Base-by-base conservation (phyloP, 306 rosid genomes). In the Luffa acutangula region DNA sequence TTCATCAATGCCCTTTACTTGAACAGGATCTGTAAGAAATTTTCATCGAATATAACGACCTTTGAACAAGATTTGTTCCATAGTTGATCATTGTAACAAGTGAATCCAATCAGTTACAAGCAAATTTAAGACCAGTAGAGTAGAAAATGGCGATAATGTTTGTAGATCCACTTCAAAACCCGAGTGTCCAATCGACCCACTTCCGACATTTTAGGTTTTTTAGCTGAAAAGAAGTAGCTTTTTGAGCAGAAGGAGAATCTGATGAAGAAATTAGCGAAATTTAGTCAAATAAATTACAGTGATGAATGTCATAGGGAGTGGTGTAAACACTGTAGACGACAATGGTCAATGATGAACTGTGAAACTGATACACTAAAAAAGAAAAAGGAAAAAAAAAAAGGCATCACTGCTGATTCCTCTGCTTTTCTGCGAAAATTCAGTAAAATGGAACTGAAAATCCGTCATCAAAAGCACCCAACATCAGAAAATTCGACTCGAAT, bases 381-480 rank as follows among this genome's bases (percentile, higher is more conserved):
- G 6, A 21, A 43, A 20, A n/a, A 21, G 2, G 0, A 6, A 48
- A 6, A 69, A 25, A 12, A 13, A 48, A 7, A 48, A 14, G 6
- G 36, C 9, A 71, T 48, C 59, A 31, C 13, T 3, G 63, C 5
- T 33, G 78, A 52, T 52, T 75, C 78, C 78, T 9, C 64, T 75
- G 64, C 63, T 59, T 77, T 77, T 77, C 11, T 53, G 53, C n/a
- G 53, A 76, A 31, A 76, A 25, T 12, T 39, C 69, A 36, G 69
- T 59, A 60, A 42, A 77, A 77, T 51, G 78, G 78, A 57, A 10
- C 75, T 67, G n/a, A 18, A 34, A 58, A 11, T 33, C 83, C 63
- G 65, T 59, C 17, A 25, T 31, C 7, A 57, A 59, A 25, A 56
- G 34, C 75, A 7, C 69, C 43, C 1, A 73, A 49, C 41, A 21